Percentiles rank a stretch among this genome's conserved stretches.
Conservation (phyloP, 352 stramenopile species). For the Chrysophaeum taylorii region DNA sequence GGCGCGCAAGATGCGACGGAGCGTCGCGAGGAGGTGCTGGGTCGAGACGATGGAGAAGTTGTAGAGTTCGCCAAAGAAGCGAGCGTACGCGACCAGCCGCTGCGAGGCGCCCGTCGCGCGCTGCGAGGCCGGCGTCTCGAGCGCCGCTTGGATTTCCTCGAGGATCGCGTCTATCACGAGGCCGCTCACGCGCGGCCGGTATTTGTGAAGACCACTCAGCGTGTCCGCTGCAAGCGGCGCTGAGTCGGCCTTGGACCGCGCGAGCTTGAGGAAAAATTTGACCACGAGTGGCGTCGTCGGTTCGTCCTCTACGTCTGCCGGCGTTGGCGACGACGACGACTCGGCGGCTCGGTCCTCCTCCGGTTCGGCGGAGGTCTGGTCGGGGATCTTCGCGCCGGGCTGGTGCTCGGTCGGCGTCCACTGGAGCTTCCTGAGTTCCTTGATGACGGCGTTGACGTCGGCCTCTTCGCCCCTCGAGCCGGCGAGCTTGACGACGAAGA, state of each 20-base stretch:
- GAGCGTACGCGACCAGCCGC: constrained; percentile 74
- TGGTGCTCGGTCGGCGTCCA: constrained; percentile 64
- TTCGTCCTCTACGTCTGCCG: no score
- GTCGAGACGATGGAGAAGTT: constrained; percentile 73
- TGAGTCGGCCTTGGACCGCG: constrained; percentile 66
- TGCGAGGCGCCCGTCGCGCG: constrained; percentile 64
- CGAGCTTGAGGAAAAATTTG: no score
- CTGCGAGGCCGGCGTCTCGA: constrained; percentile 59
- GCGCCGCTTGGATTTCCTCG: constrained; percentile 72
- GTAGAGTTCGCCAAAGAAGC: constrained; percentile 85
- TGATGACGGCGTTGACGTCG: constrained; percentile 72
- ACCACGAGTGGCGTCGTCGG: no score
- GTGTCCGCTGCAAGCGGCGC: constrained; percentile 62
- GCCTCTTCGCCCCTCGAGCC: constrained; percentile 44
- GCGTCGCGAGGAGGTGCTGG: constrained; percentile 76
- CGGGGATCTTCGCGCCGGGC: constrained; percentile 73
- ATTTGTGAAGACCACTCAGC: constrained; percentile 38
- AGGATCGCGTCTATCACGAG: constrained; percentile 80
- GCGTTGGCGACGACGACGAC: no score
- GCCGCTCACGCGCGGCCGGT: constrained; percentile 73
- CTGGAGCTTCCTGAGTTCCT: constrained; percentile 79
- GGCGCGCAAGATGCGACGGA: constrained; percentile 86
- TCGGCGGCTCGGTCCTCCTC: no score
- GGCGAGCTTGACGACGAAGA: constrained; percentile 70
- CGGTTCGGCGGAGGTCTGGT: no score